These are phyloP conservation scores for Leishmania turanica DNA, from an alignment of 208 protist species.

Conservation along the genomic window DNA sequence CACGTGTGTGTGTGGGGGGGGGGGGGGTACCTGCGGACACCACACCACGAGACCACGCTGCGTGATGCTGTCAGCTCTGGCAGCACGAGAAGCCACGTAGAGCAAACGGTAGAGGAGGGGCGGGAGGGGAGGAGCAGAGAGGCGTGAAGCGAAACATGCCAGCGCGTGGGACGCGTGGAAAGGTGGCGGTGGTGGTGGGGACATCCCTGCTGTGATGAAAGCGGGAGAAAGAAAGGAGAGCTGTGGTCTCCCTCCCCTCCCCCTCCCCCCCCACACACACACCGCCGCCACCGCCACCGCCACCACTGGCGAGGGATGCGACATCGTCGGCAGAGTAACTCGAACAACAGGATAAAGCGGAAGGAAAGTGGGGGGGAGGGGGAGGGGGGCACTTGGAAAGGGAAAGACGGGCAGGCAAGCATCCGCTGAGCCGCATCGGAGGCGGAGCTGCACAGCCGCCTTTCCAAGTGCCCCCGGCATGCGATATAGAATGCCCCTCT, in stretches of 20 bases:
- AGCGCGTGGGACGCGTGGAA: constrained; percentile 7
- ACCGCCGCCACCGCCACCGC: neutral
- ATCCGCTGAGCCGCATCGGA: neutral
- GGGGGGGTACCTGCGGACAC: neutral
- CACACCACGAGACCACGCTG: neutral
- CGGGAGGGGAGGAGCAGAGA: neutral
- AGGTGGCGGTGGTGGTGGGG: neutral
- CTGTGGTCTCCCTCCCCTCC: neutral
- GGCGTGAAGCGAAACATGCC: neutral
- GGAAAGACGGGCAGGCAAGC: neutral
- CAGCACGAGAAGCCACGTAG: constrained; percentile 4
- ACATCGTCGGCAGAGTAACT: neutral
- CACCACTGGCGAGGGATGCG: neutral
- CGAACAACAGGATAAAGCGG: neutral
- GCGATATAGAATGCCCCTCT: neutral
- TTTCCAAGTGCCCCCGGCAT: neutral
- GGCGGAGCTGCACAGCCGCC: neutral
- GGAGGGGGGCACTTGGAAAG: neutral
- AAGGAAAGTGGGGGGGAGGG: neutral
- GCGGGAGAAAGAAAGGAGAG: neutral
- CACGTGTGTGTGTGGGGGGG: neutral
- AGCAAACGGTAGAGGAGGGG: neutral
- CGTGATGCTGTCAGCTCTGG: neutral
- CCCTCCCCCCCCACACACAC: neutral
- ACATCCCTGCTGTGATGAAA: neutral